These are phyloP conservation scores for Paxillus rubicundulus DNA, from an alignment of 768 basidiomycete species.

Conservation along the genomic window DNA sequence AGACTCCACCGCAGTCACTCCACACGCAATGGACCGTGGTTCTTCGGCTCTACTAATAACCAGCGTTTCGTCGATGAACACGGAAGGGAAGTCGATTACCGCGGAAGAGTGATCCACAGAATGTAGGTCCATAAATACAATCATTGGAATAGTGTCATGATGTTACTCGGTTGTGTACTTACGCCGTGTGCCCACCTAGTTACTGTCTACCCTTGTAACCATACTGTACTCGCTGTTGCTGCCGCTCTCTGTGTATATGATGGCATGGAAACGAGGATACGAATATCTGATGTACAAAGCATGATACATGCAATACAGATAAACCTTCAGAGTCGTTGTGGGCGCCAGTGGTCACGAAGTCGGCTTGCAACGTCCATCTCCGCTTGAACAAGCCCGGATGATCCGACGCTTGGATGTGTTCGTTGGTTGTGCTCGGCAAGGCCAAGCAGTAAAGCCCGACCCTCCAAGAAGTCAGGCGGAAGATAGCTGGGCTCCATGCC, in stretches of 20 bases:
- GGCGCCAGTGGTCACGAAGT: constrained; percentile 65
- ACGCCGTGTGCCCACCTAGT: not conserved
- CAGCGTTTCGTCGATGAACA: constrained; percentile 20
- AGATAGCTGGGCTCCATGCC: not conserved
- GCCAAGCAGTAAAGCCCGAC: constrained; percentile 50
- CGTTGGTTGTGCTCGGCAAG: constrained; percentile 14
- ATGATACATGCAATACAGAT: not conserved
- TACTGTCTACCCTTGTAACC: not conserved
- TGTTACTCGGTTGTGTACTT: not conserved
- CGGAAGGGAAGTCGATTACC: constrained; percentile 27
- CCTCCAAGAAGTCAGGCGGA: constrained; percentile 44
- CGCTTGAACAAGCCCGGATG: constrained; percentile 38
- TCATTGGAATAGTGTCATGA: not conserved
- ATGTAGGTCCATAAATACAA: constrained; percentile 12
- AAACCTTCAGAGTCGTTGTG: constrained; percentile 47
- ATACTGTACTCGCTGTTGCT: not conserved
- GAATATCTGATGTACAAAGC: not conserved
- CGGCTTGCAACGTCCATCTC: constrained; percentile 62
- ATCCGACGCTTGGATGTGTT: constrained; percentile 6
- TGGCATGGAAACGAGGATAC: not conserved
- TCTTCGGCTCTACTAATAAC: constrained; percentile 20
- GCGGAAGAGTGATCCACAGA: constrained; percentile 23
- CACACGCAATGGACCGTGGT: constrained; percentile 20
- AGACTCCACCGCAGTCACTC: constrained; percentile 14
- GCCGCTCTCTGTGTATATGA: not conserved